These are phyloP conservation scores for Westerdykella ornata DNA, from an alignment of 2,329 filamentous ascomycete species.

Conservation along the genomic window DNA sequence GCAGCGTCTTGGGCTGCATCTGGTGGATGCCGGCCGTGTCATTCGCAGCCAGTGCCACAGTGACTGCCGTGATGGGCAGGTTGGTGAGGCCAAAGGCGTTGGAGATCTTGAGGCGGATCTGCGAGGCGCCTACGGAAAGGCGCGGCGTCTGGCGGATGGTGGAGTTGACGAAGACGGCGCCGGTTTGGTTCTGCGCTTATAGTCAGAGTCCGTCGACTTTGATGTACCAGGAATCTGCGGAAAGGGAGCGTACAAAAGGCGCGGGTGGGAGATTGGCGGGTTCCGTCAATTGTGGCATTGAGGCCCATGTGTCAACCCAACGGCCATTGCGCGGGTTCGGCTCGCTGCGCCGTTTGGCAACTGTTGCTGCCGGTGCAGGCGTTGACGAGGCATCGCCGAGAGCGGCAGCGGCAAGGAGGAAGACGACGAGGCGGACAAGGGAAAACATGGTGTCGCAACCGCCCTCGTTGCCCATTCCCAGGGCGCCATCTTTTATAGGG, in stretches of 20 bases:
- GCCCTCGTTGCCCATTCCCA: no score
- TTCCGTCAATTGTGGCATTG: constrained; percentile 61
- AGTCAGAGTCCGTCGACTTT: constrained; percentile 7
- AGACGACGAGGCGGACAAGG: not conserved
- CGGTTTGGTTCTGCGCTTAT: constrained; percentile 44
- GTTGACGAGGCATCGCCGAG: not conserved
- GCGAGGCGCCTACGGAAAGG: constrained; percentile 50
- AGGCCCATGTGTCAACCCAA: constrained; percentile 59
- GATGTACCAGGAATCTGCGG: not conserved
- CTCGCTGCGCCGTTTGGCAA: constrained; percentile 1
- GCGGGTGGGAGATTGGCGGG: constrained; percentile 54
- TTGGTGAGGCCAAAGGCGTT: constrained; percentile 59
- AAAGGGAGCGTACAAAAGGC: constrained; percentile 42
- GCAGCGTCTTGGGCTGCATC: constrained; percentile 49
- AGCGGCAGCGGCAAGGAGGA: not conserved
- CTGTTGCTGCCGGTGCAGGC: not conserved
- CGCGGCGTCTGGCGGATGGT: constrained; percentile 62
- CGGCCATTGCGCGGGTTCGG: constrained; percentile 36
- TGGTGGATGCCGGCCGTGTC: constrained; percentile 49
- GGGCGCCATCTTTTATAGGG: no score
- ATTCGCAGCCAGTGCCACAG: constrained; percentile 51
- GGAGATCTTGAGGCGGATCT: constrained; percentile 57
- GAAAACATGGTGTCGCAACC: constrained; percentile 5
- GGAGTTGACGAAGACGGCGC: constrained; percentile 53
- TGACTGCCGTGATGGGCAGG: constrained; percentile 54